Base-by-base conservation (phyloP, 2,329 filamentous ascomycete species). In the Epichloe sp. region DNA sequence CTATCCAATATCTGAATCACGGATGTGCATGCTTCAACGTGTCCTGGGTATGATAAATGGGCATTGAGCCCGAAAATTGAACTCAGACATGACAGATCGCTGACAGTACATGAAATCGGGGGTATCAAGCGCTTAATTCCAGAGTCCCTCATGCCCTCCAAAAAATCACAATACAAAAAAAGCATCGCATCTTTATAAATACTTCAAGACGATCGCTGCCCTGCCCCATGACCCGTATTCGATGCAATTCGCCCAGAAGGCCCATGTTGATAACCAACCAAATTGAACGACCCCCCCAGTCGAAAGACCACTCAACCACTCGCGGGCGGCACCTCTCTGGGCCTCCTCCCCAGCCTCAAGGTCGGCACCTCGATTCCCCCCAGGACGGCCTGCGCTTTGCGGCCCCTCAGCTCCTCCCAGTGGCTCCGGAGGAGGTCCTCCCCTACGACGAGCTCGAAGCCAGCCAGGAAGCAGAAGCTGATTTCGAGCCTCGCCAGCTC, bases 401-500 rank as follows among this genome's bases (percentile, higher is more conserved):
- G 63, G 7, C 62, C 59, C 21, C 60, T 60, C 40, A 71, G 53
- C 14, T 59, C 54, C 45, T 63, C 56, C 57, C 64, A 69, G 51
- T 71, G 69, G 41, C 57, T 54, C 36, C 59, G 56, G 50, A 70
- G 51, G 19, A 55, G 51, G 43, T 62, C 61, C 44, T 67, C 64
- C 5, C 60, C 60, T 4, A 71, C 76, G 4, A 88, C 82, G 40
- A 95, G 73, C 59, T 91, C 86, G 62, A 95, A 95, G 48, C 88
- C 83, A n/a, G 84, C 82, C 53, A 95, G 70, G 64, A 89, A 91
- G 68, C 86, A 90, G 63, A 91, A 91, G 60, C 85, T 89, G 54
- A 97, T 86, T 71, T 97, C 93, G 42, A 97, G 71, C 53, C 86
- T 78, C 41, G 86, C 85, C 48, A 98, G 75, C 68, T 97, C 89